Conservation (phyloP, 352 stramenopile genomes). For the Globisporangium recalcitrans region DNA sequence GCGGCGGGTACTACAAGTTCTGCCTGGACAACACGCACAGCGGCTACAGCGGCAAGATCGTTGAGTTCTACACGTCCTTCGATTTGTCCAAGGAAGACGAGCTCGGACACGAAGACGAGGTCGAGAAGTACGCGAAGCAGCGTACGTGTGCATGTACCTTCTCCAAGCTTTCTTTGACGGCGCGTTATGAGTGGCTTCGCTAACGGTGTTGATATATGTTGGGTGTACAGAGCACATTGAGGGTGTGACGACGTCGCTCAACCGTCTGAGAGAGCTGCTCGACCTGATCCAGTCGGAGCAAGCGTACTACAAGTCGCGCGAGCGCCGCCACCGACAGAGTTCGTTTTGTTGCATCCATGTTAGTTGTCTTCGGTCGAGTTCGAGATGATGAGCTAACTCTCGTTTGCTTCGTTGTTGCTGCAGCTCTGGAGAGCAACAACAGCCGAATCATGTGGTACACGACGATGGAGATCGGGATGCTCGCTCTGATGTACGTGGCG, state of each 20-base stretch:
- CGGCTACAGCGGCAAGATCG: conserved; percentile 48
- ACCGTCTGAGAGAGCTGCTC: conserved; percentile 54
- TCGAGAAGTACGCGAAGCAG: conserved; percentile 57
- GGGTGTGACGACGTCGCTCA: conserved; percentile 55
- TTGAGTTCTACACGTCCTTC: conserved; percentile 83
- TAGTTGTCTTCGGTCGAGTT: too few species aligned
- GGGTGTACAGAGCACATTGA: conserved; percentile 57
- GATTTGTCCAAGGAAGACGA: conserved; percentile 75
- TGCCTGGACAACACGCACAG: conserved; percentile 78
- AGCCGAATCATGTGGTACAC: conserved; percentile 79
- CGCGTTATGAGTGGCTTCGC: background rate
- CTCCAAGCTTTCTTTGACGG: background rate
- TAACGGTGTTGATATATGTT: background rate
- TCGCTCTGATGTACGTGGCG: conserved; percentile 63
- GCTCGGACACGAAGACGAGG: conserved; percentile 65
- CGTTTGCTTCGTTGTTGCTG: background rate
- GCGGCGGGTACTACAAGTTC: conserved; percentile 83
- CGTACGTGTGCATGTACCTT: conserved; percentile 26
- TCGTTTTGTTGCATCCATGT: conserved; percentile 16
- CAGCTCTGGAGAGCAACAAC: conserved; percentile 75
- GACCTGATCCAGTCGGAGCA: conserved; percentile 75
- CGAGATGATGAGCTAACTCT: background rate
- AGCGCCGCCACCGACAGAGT: conserved; percentile 73
- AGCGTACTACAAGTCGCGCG: conserved; percentile 65
- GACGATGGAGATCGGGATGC: conserved; percentile 52